phyloP scores from a whole-genome alignment of 306 rosid species.

The Fragaria ananassa region DNA sequence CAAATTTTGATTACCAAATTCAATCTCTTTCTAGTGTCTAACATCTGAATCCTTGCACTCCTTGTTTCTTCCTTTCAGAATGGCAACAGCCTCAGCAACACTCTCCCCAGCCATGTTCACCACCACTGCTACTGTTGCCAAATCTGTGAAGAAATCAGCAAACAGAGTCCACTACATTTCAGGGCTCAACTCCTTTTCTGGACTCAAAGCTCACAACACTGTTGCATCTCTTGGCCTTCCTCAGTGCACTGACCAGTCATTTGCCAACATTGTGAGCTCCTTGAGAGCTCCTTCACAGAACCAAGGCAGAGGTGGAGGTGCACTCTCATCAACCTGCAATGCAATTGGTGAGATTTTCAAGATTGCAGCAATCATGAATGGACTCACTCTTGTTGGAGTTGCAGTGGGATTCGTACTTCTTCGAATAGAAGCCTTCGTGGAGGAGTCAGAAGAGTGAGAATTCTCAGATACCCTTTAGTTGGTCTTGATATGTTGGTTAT shows the following conservation, averaged over 20 bases:
- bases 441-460: slow-evolving; percentile 51
- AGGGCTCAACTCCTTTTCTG: slow-evolving; percentile 54
- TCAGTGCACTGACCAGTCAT: slow-evolving; percentile 45
- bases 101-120: slow-evolving; percentile 45
- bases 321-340: slow-evolving; percentile 56
- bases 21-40: not conserved
- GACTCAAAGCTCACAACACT: slow-evolving; percentile 57
- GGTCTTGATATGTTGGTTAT: slow-evolving; percentile 9
- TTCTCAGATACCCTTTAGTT: not conserved
- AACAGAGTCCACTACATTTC: slow-evolving; percentile 41
- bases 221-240: slow-evolving; percentile 58
- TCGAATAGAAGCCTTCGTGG: slow-evolving; percentile 64
- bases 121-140: slow-evolving; percentile 31
- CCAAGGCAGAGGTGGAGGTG: slow-evolving; percentile 50
- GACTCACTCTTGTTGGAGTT: slow-evolving; percentile 66
- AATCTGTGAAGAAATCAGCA: slow-evolving; percentile 28
- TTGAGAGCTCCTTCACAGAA: slow-evolving; percentile 48
- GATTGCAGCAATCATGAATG: slow-evolving; percentile 70
- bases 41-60: not conserved
- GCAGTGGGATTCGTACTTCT: slow-evolving; percentile 90
- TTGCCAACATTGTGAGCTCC: slow-evolving; percentile 61
- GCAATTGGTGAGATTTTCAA: slow-evolving; percentile 76
- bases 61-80: slow-evolving; percentile 29
- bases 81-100: slow-evolving; percentile 60
- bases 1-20: not conserved